Conservation (phyloP, 73 alveolate genomes). For the Tetrahymena malaccensis region DNA sequence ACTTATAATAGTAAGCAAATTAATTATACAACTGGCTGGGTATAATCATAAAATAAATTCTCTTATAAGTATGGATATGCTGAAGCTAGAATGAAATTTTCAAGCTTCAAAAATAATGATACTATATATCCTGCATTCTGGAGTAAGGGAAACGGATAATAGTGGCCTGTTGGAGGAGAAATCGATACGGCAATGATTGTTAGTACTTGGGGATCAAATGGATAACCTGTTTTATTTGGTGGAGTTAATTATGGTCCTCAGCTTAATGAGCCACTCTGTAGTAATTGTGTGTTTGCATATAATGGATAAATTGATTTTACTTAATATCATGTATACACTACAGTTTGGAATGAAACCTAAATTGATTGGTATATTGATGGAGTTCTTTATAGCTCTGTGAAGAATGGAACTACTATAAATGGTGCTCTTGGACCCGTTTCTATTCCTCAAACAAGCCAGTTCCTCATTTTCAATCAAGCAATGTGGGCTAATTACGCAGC, state of each 20-base stretch:
- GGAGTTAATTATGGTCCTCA: too few relatives aligned
- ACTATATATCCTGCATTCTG: neutral
- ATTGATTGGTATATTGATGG: neutral
- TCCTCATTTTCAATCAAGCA: neutral
- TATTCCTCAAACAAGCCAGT: neutral
- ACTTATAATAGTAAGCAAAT: neutral
- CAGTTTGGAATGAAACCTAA: neutral
- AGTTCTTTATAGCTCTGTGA: neutral
- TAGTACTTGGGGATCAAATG: neutral
- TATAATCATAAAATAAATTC: too few relatives aligned
- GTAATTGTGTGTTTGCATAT: neutral
- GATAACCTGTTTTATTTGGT: neutral
- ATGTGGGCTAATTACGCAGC: neutral
- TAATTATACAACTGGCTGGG: neutral
- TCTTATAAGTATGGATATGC: neutral
- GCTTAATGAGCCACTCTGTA: neutral
- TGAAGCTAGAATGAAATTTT: neutral
- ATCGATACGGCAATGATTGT: neutral
- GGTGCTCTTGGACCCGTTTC: neutral
- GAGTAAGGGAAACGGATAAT: neutral
- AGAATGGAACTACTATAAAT: neutral
- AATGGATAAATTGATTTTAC: too few relatives aligned
- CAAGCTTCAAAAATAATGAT: neutral
- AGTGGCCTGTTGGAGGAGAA: neutral
- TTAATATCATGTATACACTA: neutral